A percentile compares a stretch with the other conserved stretches of the same genome.
These are phyloP conservation scores for Platismatia glauca DNA, from an alignment of 495 filamentous ascomycete genomes.

Conservation along the genomic window DNA sequence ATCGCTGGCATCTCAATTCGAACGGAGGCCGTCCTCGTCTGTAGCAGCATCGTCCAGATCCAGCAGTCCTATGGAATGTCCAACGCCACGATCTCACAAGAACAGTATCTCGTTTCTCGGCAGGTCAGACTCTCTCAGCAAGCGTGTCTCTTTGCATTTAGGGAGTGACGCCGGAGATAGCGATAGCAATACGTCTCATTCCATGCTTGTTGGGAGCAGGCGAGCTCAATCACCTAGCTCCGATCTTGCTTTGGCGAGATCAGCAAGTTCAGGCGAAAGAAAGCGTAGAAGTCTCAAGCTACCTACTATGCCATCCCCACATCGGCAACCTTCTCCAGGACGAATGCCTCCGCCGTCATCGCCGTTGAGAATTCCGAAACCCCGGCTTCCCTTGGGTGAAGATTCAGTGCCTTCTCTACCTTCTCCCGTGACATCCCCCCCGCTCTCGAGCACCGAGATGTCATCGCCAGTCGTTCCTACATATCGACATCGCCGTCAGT, in stretches of 20 bases:
- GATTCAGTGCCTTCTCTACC: constrained; percentile 64
- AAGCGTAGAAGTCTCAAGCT: constrained; percentile 78
- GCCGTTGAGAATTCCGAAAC: constrained; percentile 77
- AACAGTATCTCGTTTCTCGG: constrained; percentile 54
- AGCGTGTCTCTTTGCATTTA: constrained; percentile 60
- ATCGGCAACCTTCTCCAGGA: constrained; percentile 78
- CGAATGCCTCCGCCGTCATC: constrained; percentile 69
- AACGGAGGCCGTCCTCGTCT: constrained; percentile 47
- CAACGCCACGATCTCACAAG: constrained; percentile 80
- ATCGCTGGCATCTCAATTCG: constrained; percentile 28
- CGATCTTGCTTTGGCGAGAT: constrained; percentile 62
- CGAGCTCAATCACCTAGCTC: constrained; percentile 87
- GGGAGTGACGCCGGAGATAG: constrained; percentile 71
- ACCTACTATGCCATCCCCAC: constrained; percentile 63
- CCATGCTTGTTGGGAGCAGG: constrained; percentile 55
- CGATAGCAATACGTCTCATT: constrained; percentile 83
- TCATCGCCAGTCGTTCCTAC: constrained; percentile 53
- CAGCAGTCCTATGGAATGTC: constrained; percentile 83
- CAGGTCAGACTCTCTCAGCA: constrained; percentile 49
- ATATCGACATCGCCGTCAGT: constrained; percentile 74
- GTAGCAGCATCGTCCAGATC: constrained; percentile 63
- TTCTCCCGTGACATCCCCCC: constrained; percentile 83
- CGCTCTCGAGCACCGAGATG: constrained; percentile 72
- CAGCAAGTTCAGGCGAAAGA: constrained; percentile 62
- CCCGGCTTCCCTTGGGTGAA: constrained; percentile 62